Conservation (phyloP, 169 alveolate species). For the Sarcocystis neurona region DNA sequence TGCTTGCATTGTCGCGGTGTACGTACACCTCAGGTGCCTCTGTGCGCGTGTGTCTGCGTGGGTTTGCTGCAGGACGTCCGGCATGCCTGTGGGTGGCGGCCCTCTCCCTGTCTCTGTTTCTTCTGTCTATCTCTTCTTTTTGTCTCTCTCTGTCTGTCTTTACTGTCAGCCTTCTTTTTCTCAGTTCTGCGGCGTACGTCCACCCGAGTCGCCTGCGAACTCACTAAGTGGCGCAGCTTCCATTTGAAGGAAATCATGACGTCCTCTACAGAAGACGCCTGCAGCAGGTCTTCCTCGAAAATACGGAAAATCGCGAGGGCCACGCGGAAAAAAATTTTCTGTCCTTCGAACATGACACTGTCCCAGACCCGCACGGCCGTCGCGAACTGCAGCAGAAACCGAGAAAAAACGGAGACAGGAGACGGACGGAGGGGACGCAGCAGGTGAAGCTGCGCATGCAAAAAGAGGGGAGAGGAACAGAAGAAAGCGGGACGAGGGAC, state of each 20-base stretch:
- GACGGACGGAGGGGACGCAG: not conserved
- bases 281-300: slow-evolving; percentile 39
- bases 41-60: no score
- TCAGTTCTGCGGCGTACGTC: not conserved
- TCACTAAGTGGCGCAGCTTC: slow-evolving; percentile 37
- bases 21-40: no score
- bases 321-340: slow-evolving; percentile 80
- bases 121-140: not conserved
- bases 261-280: slow-evolving; percentile 45
- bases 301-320: slow-evolving; percentile 63
- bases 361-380: slow-evolving; percentile 86
- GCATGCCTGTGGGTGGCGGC: no score
- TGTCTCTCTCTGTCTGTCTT: not conserved
- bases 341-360: slow-evolving; percentile 81
- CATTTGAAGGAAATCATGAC: slow-evolving; percentile 58
- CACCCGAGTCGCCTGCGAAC: not conserved
- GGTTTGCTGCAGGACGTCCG: no score
- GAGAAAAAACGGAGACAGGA: not conserved
- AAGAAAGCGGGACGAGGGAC: not conserved
- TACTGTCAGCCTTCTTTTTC: no score
- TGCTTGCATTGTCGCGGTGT: no score
- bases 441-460: not conserved
- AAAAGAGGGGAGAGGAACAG: not conserved
- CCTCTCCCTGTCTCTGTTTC: no score
- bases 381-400: slow-evolving; percentile 66